Evolutionary conservation across 2,329 filamentous ascomycete genomes (phyloP), one percentile per base, ranked within the genome.

Genomic region (Apiospora arundinis): DNA sequence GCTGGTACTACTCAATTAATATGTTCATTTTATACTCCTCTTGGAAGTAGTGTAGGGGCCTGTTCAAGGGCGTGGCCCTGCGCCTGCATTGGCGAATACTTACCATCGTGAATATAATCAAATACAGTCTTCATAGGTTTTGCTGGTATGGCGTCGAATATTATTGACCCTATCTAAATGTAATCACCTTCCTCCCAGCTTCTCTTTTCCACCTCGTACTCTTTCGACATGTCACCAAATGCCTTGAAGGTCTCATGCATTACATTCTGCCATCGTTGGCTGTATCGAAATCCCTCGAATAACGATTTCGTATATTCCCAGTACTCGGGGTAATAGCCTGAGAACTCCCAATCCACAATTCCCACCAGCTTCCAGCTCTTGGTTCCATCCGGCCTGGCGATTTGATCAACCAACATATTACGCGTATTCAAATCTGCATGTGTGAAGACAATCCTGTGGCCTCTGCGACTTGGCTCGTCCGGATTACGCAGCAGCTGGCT

Each of bases 261-360:
- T 48, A 74, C 56, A 25, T 71, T 71, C 42, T 70, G 48, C 48
- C 48, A 69, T 42, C 74, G 69, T 67, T 23, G 66, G 14, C 56
- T 8, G 70, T 70, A 76, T 67, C 72, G 68, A 46, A 75, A 76
- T 5, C 72, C 70, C 37, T 75, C 73, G 23, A 72, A 74, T 63
- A 75, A 23, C 1, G 75, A 68, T 40, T 78, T 79, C 0, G 76
- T 79, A 49, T 75, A 78, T 9, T 80, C 77, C 77, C 78, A 81
- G 66, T 80, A 80, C 45, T 79, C 77, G 8, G 76, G 77, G 66
- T 77, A 78, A 42, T 74, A 78, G 11, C 78, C 77, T 0, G 77
- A 69, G 16, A 48, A 75, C 70, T 80, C 78, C 77, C 77, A 80
- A 49, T 80, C 77, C 3, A 80, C 72, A 37, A 80, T 78, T 0